Percentiles rank a stretch among this genome's conserved stretches.
Conservation (phyloP, 75 land plant species). For the Picea glauca region DNA sequence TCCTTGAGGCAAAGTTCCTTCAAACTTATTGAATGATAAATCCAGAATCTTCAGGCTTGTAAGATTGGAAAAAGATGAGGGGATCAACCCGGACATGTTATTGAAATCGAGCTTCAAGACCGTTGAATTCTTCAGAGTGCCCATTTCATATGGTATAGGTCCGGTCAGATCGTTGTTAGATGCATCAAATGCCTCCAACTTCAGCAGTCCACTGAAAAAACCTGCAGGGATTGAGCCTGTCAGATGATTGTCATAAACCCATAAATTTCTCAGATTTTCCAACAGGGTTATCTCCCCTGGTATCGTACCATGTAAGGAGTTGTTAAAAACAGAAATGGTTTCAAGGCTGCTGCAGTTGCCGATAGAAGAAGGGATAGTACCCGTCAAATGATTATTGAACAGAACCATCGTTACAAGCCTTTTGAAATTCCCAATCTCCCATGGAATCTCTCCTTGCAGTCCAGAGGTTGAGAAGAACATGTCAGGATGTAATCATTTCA, state of each 20-base stretch:
- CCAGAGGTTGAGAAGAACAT: too few relatives aligned
- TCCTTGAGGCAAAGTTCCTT: too few relatives aligned
- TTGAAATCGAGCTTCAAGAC: conserved; percentile 13
- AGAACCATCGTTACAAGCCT: too few relatives aligned
- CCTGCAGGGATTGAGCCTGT: too few relatives aligned
- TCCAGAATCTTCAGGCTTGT: too few relatives aligned
- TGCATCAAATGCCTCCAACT: conserved; percentile 31
- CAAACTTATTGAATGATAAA: too few relatives aligned
- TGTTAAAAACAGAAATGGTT: conserved; percentile 26
- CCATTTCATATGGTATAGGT: conserved; percentile 19
- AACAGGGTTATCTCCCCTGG: conserved; percentile 61
- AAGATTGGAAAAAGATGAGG: conserved; percentile 19
- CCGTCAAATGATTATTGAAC: too few relatives aligned
- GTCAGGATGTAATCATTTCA: too few relatives aligned
- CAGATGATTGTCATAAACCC: conserved; percentile 31
- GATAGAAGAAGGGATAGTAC: too few relatives aligned
- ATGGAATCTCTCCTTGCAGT: too few relatives aligned
- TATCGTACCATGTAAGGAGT: conserved; percentile 46
- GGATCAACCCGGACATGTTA: conserved; percentile 20
- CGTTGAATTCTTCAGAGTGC: conserved; percentile 9
- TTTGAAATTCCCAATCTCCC: too few relatives aligned
- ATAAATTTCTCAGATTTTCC: conserved; percentile 30
- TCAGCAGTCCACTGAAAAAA: conserved; percentile 9
- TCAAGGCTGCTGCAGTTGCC: conserved; percentile 20
- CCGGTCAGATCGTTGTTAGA: conserved; percentile 38